Evolutionary conservation across 2,329 filamentous ascomycete species (phyloP).

Genomic region (Penicillium occitanis): DNA sequence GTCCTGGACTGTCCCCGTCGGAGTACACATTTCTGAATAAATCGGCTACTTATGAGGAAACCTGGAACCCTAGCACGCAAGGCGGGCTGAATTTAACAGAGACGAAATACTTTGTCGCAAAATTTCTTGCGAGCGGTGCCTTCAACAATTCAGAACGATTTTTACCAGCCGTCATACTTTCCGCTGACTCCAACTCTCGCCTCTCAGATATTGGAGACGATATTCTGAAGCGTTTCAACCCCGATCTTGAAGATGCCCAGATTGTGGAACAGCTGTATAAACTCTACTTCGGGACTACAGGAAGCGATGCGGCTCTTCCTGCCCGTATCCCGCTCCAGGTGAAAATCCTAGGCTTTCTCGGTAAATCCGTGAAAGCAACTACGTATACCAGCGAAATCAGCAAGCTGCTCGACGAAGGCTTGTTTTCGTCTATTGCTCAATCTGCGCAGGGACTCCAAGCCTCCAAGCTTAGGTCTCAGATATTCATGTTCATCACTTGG

Average conservation of each 20-base stretch:
- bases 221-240: constrained; percentile 73
- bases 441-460: constrained; percentile 66
- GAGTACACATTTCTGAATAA: constrained; percentile 71
- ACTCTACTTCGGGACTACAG: constrained; percentile 66
- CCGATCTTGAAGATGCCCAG: constrained; percentile 65
- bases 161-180: constrained; percentile 77
- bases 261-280: constrained; percentile 67
- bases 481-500: constrained; percentile 87
- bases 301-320: constrained; percentile 43
- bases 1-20: constrained; percentile 62
- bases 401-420: constrained; percentile 65
- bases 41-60: constrained; percentile 46
- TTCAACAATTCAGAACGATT: constrained; percentile 84
- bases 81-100: constrained; percentile 67
- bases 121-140: constrained; percentile 77
- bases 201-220: constrained; percentile 86
- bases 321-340: constrained; percentile 71
- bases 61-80: constrained; percentile 62
- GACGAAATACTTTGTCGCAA: constrained; percentile 67
- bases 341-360: constrained; percentile 71
- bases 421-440: constrained; percentile 49
- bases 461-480: constrained; percentile 73
- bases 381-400: constrained; percentile 67
- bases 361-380: constrained; percentile 73
- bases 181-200: constrained; percentile 76